Percentiles rank a stretch among this genome's conserved stretches.
These are phyloP conservation scores for Camelina neglecta DNA, from an alignment of 345 rosid species.

Conservation along the genomic window DNA sequence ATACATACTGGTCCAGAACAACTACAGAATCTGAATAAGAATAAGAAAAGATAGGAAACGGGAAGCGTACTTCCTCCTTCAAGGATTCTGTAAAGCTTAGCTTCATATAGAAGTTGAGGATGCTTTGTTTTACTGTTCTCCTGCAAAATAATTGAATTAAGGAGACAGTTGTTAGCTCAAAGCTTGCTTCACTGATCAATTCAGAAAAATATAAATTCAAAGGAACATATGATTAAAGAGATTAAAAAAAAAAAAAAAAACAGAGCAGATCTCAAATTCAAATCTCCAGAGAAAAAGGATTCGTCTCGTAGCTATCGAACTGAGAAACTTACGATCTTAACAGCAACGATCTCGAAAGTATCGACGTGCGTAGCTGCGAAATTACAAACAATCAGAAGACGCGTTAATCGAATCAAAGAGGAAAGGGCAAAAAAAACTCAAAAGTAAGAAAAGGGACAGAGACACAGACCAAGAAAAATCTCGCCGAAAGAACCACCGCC, in stretches of 20 bases:
- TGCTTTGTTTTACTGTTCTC: conserved; percentile 86
- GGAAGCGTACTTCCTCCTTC: conserved; percentile 83
- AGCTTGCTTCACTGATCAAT: conserved; percentile 9
- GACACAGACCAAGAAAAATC: conserved; percentile 80
- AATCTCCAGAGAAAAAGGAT: not conserved
- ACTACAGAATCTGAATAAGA: not conserved
- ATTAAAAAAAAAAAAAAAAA: not conserved
- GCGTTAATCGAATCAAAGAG: not conserved
- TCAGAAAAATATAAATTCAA: not conserved
- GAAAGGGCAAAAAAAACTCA: too few relatives aligned
- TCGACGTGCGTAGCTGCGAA: conserved; percentile 85
- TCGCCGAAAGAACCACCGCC: conserved; percentile 98
- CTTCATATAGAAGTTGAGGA: conserved; percentile 90
- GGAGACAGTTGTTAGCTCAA: not conserved
- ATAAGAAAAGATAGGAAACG: not conserved
- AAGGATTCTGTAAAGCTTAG: conserved; percentile 75
- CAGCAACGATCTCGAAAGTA: conserved; percentile 89
- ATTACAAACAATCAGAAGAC: not conserved
- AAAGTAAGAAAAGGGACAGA: not conserved
- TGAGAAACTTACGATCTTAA: conserved; percentile 79
- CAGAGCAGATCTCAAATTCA: conserved; percentile 30
- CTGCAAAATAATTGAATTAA: conserved; percentile 42
- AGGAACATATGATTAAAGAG: too few relatives aligned
- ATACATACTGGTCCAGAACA: not conserved
- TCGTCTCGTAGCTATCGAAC: not conserved